A percentile compares a stretch with the other conserved stretches of the same genome.
phyloP scores from a whole-genome alignment of 2,329 filamentous ascomycete species.

The Neopestalotiopsis clavispora region DNA sequence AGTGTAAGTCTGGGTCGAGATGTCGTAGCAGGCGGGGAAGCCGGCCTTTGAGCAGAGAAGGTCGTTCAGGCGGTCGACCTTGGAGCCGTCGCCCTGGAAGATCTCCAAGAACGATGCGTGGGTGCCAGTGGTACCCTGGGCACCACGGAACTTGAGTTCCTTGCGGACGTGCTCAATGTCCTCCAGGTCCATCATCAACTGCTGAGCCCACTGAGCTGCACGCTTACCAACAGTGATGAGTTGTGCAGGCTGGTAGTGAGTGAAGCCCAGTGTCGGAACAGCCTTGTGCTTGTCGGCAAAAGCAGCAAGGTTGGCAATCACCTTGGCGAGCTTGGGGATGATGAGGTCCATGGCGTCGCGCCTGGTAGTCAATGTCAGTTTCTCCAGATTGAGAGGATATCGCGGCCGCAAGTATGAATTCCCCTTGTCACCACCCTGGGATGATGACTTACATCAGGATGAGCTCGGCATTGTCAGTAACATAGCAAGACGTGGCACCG shows the following conservation, averaged over 20 bases:
- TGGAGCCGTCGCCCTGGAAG: conserved; percentile 53
- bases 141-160: conserved; percentile 71
- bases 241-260: conserved; percentile 65
- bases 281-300: conserved; percentile 78
- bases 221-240: conserved; percentile 62
- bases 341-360: conserved; percentile 77
- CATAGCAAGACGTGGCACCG: conserved; percentile 65
- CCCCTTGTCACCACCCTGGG: no score
- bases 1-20: conserved; percentile 21
- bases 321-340: conserved; percentile 76
- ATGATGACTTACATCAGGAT: conserved; percentile 49
- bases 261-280: conserved; percentile 76
- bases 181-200: conserved; percentile 76
- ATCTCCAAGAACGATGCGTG: conserved; percentile 75
- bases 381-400: no score
- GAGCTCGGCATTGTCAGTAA: conserved; percentile 69
- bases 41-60: conserved; percentile 59
- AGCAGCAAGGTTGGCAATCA: conserved; percentile 73
- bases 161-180: conserved; percentile 72
- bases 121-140: conserved; percentile 63
- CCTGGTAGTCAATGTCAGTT: no score
- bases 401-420: no score
- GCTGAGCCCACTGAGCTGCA: conserved; percentile 75
- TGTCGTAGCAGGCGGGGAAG: conserved; percentile 53
- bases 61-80: conserved; percentile 59